Evolutionary conservation across 2,329 filamentous ascomycete species (phyloP).

Genomic region (Colletotrichum abscissum): DNA sequence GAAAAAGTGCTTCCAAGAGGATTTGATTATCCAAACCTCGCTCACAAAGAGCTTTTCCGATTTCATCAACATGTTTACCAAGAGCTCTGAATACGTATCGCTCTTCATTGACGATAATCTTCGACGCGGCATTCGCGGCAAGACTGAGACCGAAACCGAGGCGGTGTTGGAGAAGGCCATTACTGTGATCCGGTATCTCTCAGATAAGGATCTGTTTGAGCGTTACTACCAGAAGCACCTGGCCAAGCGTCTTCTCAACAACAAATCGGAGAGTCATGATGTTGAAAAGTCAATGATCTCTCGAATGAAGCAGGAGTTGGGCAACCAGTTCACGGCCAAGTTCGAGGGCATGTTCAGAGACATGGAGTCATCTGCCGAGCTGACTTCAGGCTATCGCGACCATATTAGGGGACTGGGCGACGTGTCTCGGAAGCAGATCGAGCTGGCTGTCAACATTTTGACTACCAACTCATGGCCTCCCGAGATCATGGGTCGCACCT

Average conservation of each 20-base stretch:
- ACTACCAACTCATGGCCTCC: slow-evolving; percentile 96
- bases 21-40: slow-evolving; percentile 82
- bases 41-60: slow-evolving; percentile 89
- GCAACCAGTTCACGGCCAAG: slow-evolving; percentile 92
- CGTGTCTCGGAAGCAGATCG: slow-evolving; percentile 71
- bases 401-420: slow-evolving; percentile 68
- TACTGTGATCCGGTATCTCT: slow-evolving; percentile 85
- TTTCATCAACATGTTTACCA: slow-evolving; percentile 90
- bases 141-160: slow-evolving; percentile 90
- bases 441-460: slow-evolving; percentile 85
- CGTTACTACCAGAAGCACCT: slow-evolving; percentile 98
- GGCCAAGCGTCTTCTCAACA: slow-evolving; percentile 85
- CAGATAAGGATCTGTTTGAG: slow-evolving; percentile 95
- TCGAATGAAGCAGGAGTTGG: slow-evolving; percentile 96
- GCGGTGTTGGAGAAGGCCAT: slow-evolving; percentile 89
- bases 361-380: slow-evolving; percentile 86
- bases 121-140: slow-evolving; percentile 92
- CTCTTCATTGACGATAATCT: slow-evolving; percentile 97
- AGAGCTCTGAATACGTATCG: slow-evolving; percentile 92
- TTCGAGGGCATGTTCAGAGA: slow-evolving; percentile 99
- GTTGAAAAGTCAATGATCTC: slow-evolving; percentile 96
- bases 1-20: slow-evolving; percentile 76
- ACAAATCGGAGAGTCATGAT: slow-evolving; percentile 89
- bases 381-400: slow-evolving; percentile 80
- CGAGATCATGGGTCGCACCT: slow-evolving; percentile 79